phyloP scores from a whole-genome alignment of 176 grass and related monocot genomes.

The Oryza coarctata region DNA sequence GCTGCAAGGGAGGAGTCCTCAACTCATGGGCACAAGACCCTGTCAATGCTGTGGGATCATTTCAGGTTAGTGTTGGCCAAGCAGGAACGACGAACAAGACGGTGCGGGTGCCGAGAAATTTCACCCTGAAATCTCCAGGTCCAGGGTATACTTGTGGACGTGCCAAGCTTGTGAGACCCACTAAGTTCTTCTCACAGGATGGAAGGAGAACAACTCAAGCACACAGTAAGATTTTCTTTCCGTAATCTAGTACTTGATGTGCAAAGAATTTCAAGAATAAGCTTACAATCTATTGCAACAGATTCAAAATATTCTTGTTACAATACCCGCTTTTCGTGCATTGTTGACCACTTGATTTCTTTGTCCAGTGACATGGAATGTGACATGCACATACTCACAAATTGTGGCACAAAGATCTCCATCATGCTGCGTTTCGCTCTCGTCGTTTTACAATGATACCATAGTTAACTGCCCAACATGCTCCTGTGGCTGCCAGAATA shows the following conservation, averaged over 20 bases:
- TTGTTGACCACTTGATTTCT: not conserved
- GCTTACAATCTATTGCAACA: not conserved
- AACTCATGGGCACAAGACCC: slow-evolving; percentile 67
- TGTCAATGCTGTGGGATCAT: slow-evolving; percentile 56
- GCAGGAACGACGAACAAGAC: slow-evolving; percentile 69
- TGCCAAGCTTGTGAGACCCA: slow-evolving; percentile 60
- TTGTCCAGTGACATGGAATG: slow-evolving; percentile 77
- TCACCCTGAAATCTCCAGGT: slow-evolving; percentile 56
- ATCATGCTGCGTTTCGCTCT: slow-evolving; percentile 73
- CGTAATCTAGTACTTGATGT: not conserved
- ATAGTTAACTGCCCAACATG: slow-evolving; percentile 75
- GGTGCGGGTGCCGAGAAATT: slow-evolving; percentile 42
- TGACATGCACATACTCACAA: slow-evolving; percentile 82
- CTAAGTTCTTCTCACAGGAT: slow-evolving; percentile 56
- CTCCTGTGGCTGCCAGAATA: slow-evolving; percentile 75
- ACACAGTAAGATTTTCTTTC: slow-evolving; percentile 33
- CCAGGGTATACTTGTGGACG: slow-evolving; percentile 69
- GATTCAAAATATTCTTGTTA: not conserved
- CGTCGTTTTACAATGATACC: slow-evolving; percentile 82
- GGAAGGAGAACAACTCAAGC: slow-evolving; percentile 73
- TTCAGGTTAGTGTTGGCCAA: slow-evolving; percentile 66
- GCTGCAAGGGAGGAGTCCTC: slow-evolving; percentile 76
- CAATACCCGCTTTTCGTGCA: not conserved
- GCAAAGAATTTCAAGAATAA: not conserved
- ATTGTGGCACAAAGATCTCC: slow-evolving; percentile 57